These are phyloP conservation scores for Beauveria pseudobassiana DNA, from an alignment of 2,329 filamentous ascomycete genomes.

Conservation along the genomic window DNA sequence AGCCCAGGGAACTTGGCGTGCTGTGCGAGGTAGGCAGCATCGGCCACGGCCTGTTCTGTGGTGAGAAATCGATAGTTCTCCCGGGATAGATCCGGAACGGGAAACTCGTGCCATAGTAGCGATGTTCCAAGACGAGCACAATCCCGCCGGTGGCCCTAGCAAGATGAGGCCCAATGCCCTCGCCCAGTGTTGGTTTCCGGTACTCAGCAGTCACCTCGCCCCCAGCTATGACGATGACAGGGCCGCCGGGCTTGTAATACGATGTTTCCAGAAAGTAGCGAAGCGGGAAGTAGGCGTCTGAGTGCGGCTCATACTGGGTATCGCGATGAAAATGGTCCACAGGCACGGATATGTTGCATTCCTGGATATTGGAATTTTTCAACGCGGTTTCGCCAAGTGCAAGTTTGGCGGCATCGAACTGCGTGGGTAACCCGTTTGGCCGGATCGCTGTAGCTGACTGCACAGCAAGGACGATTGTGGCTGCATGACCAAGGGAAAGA, in stretches of 20 bases:
- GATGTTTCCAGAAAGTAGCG: constrained; percentile 78
- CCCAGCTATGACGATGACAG: constrained; percentile 67
- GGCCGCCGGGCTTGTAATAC: constrained; percentile 69
- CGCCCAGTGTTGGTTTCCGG: constrained; percentile 62
- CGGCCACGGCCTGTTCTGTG: constrained; percentile 75
- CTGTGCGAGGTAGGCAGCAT: constrained; percentile 72
- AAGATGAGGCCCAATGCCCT: constrained; percentile 67
- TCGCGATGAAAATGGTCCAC: constrained; percentile 84
- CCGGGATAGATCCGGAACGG: constrained; percentile 57
- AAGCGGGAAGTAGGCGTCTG: constrained; percentile 56
- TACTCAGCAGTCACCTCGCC: constrained; percentile 60
- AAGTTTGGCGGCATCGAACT: neutral
- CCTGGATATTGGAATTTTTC: neutral
- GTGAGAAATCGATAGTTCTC: constrained; percentile 72
- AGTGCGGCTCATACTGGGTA: constrained; percentile 68
- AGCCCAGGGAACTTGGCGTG: constrained; percentile 65
- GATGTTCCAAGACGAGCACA: constrained; percentile 75
- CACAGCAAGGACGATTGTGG: neutral
- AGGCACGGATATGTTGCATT: constrained; percentile 34
- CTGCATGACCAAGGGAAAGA: neutral
- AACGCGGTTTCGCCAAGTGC: neutral
- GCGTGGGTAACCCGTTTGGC: neutral
- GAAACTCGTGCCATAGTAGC: constrained; percentile 75
- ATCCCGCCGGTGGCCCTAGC: constrained; percentile 64
- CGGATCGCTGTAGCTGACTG: neutral